Conservation (phyloP, 495 filamentous ascomycete species). For the Lophiotrema nucula region DNA sequence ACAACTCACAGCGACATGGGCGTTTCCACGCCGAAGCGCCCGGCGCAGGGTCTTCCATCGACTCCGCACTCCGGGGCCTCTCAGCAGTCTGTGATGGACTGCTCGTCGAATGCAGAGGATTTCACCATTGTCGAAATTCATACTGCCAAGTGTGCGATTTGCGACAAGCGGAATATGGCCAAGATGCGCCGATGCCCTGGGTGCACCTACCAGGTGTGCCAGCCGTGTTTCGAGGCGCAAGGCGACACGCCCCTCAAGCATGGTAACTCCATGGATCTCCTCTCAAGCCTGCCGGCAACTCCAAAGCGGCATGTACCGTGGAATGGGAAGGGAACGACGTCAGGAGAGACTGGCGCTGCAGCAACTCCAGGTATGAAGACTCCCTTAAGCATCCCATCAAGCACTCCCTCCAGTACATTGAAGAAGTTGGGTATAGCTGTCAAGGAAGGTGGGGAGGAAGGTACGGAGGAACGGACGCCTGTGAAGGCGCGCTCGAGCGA, state of each 20-base stretch:
- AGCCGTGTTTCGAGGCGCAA: conserved; percentile 7
- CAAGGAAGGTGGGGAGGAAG: no score
- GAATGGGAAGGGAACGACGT: no score
- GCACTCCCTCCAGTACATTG: no score
- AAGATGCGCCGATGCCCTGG: conserved; percentile 21
- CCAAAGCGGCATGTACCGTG: background rate
- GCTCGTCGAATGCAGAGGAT: background rate
- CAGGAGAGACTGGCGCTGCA: no score
- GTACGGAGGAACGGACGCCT: no score
- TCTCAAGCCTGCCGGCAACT: background rate
- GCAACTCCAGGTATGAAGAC: no score
- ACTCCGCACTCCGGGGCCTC: background rate
- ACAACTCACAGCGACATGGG: no score
- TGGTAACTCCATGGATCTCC: background rate
- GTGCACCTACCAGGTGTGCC: conserved; percentile 27
- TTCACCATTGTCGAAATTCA: conserved; percentile 21
- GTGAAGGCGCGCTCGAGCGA: no score
- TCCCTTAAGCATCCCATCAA: no score
- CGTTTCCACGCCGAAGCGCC: background rate
- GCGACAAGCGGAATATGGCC: conserved; percentile 18
- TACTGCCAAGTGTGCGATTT: conserved; percentile 28
- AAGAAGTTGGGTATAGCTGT: no score
- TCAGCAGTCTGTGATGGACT: background rate
- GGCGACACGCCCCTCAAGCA: background rate
- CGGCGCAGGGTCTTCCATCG: background rate